Conservation (phyloP, 768 basidiomycete genomes). For the Boletus speciosus region DNA sequence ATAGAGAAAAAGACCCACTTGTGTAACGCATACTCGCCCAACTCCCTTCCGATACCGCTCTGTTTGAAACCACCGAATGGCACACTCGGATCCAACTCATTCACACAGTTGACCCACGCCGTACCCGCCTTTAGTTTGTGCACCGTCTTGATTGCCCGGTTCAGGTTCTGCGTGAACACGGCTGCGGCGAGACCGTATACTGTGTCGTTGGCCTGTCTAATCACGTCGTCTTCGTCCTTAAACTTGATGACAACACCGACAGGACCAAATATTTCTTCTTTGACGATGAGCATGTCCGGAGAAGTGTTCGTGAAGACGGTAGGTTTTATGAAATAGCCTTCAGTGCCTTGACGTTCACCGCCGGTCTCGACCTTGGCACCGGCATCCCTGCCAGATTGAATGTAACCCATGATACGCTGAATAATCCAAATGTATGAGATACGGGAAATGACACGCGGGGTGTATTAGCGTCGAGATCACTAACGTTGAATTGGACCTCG, state of each 20-base stretch:
- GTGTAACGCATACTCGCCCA: constrained; percentile 69
- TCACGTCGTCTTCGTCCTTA: constrained; percentile 61
- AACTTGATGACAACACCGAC: constrained; percentile 77
- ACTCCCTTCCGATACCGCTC: constrained; percentile 76
- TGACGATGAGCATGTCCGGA: constrained; percentile 71
- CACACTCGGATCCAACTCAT: constrained; percentile 36
- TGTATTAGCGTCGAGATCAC: constrained; percentile 17
- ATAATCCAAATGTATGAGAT: neutral
- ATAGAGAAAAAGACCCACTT: constrained; percentile 36
- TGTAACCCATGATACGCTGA: constrained; percentile 75
- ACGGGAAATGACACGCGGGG: neutral
- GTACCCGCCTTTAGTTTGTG: constrained; percentile 80
- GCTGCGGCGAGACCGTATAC: constrained; percentile 84
- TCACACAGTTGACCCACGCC: constrained; percentile 53
- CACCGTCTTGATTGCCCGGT: constrained; percentile 67
- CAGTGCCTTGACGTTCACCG: constrained; percentile 54
- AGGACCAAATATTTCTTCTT: constrained; percentile 79
- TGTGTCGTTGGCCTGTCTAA: constrained; percentile 80
- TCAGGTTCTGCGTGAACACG: constrained; percentile 80
- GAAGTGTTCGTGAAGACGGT: constrained; percentile 70
- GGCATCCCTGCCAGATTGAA: constrained; percentile 65
- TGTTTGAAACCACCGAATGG: constrained; percentile 89
- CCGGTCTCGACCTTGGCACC: constrained; percentile 69
- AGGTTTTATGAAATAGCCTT: constrained; percentile 70
- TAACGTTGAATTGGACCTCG: constrained; percentile 66